phyloP scores from a whole-genome alignment of 1,284 basidiomycete species.

The Irpex sp. region DNA sequence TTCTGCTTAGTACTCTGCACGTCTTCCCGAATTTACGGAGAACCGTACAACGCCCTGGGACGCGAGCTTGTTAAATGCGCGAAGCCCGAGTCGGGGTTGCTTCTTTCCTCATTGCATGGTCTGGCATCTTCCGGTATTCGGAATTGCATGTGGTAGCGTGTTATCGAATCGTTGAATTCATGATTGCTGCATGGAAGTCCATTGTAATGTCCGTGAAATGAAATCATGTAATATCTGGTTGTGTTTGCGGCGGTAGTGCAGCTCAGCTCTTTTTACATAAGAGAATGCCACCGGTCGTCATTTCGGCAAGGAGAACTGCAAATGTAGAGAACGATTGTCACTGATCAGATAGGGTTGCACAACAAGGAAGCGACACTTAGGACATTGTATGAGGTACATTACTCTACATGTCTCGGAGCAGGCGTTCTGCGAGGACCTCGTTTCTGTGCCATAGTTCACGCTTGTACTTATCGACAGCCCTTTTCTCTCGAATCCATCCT shows the following conservation, averaged over 20 bases:
- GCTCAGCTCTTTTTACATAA: neutral
- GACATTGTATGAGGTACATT: neutral
- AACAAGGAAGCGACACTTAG: neutral
- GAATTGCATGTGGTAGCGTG: neutral
- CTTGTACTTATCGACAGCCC: slow-evolving; percentile 18
- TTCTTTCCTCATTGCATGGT: neutral
- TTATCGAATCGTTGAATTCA: neutral
- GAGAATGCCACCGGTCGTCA: neutral
- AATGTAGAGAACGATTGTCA: neutral
- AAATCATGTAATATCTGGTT: neutral
- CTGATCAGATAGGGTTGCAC: neutral
- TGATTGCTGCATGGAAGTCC: neutral
- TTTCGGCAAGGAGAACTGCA: neutral
- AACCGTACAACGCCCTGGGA: neutral
- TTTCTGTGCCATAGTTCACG: slow-evolving; percentile 19
- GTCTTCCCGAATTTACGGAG: neutral
- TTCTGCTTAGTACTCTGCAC: neutral
- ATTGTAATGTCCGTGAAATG: neutral
- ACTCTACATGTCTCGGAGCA: slow-evolving; percentile 16
- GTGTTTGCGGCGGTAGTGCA: neutral
- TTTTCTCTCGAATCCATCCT: slow-evolving; percentile 16
- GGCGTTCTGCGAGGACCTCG: slow-evolving; percentile 15
- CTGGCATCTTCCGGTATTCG: neutral
- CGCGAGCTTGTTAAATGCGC: neutral
- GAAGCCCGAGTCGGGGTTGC: neutral